Evolutionary conservation across 2,329 filamentous ascomycete species (phyloP).

Genomic region (Penicillium janthinellum): DNA sequence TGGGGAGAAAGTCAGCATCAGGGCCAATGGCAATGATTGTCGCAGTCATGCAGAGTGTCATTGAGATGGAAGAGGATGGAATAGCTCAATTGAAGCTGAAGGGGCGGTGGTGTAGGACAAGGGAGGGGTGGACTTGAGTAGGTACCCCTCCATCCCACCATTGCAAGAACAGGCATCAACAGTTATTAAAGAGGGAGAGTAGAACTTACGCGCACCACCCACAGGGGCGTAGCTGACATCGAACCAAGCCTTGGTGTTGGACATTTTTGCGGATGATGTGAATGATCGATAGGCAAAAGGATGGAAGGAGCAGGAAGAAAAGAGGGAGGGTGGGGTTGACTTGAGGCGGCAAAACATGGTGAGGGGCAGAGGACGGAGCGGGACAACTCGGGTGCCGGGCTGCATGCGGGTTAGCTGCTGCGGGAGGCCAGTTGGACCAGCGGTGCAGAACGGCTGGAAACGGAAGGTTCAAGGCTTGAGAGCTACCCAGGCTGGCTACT

Average conservation of each 20-base stretch:
- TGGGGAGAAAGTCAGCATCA: conserved; percentile 40
- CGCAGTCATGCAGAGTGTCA: conserved; percentile 12
- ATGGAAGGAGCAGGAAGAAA: conserved; percentile 43
- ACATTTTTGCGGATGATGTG: conserved; percentile 72
- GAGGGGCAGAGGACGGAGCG: conserved; percentile 37
- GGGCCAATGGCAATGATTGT: conserved; percentile 29
- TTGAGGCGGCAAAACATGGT: conserved; percentile 48
- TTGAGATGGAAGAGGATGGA: background rate
- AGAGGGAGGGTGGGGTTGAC: conserved; percentile 49
- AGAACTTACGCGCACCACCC: conserved; percentile 34
- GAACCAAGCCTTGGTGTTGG: conserved; percentile 70
- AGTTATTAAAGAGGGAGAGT: conserved; percentile 13
- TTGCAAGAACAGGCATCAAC: background rate
- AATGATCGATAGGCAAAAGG: conserved; percentile 31
- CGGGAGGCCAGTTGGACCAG: conserved; percentile 20
- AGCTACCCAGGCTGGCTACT: background rate
- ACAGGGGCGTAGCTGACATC: conserved; percentile 64
- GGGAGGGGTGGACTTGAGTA: conserved; percentile 13
- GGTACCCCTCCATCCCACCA: conserved; percentile 13
- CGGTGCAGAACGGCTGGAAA: conserved; percentile 12
- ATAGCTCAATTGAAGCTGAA: conserved; percentile 11
- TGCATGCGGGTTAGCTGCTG: conserved; percentile 28
- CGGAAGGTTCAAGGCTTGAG: background rate
- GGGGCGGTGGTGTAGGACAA: background rate
- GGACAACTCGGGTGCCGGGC: conserved; percentile 30